Base-by-base conservation (phyloP, 1,284 basidiomycete genomes). In the Ceratobasidium sp. region DNA sequence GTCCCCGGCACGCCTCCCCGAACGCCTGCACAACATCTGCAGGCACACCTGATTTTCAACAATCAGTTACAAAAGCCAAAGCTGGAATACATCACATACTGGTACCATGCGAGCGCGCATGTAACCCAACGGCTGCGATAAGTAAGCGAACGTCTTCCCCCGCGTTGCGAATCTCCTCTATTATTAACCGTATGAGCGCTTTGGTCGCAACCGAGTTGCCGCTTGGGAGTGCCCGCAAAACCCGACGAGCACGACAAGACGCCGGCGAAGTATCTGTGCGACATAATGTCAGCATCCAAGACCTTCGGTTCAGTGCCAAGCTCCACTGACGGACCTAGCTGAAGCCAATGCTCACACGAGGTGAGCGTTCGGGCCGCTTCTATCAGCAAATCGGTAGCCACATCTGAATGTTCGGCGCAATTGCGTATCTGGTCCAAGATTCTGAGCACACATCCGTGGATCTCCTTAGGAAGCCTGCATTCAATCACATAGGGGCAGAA, bases 151-250 rank as follows among this genome's bases (percentile, higher is more conserved):
- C 53, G 28, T 70, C 67, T 59, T 70, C 67, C 16, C 34, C 43
- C 41, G 53, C 18, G 55, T 70, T 46, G 21, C 21, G 41, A 48
- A 70, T 45, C 55, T 70, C 67, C 32, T 70, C 53, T 23, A 53
- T 48, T 32, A 70, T 32, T 43, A 70, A 55, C 4, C 55, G 67
- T 55, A 70, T 34, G 28, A 70, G 67, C 53, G 67, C 55, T 43
- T 59, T 41, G 43, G 53, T 70, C 55, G 67, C 67, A 39, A 70
- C 39, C 30, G 55, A 70, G 67, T 70, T 70, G n/a, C 41, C 23
- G 41, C 6, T n/a, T 3, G 41, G 53, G 18, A 46, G 43, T 34
- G 41, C 41, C 39, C 55, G 53, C 32, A 70, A 45, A 46, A 70
- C 28, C 34, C 26, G 53, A 59, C 67, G 67, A 36, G 53, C 67